Evolutionary conservation across 2,329 filamentous ascomycete species (phyloP), one percentile per base, ranked within the genome.

Genomic region (Fusarium miscanthi): DNA sequence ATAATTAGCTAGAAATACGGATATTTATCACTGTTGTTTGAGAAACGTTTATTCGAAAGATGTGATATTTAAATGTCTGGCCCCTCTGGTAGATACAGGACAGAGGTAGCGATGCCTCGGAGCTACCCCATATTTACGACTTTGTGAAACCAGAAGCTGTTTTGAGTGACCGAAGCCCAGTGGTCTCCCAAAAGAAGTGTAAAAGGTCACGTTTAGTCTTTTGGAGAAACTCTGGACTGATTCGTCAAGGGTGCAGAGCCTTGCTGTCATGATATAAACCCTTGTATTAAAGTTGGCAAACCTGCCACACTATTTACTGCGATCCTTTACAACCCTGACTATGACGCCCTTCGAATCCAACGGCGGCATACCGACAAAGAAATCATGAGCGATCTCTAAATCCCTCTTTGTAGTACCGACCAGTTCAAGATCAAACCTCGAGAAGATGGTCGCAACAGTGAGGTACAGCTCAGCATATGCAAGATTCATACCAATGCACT

Each of bases 381-480:
- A 59, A 30, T 59, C 56, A 25, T 59, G 56, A 17, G 56, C 43
- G 27, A 59, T 59, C 17, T 59, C 56, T 3, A 59, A 27, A 33
- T 59, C 56, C 12, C 42, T 41, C 11, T 9, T 38, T 6, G 56
- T 33, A 1, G 56, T 59, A 5, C 43, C 27, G 14, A 59, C n/a
- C 9, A 59, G 4, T 17, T 59, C 43, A 1, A 59, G 3, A 25
- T 52, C 56, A 27, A 59, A 59, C 8, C 56, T 23, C 3, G 56
- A 59, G 17, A 59, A 59, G 1, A 59, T 40, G 2, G 43, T 59
- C 25, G 56, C 35, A 27, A 52, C 56, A 52, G 56, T 59, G 27
- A 59, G 56, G n/a, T 59, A 59, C 2, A 59, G 35, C 33, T 59
- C 56, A 27, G 56, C 56, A 33, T 59, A 59, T 11, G 56, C 56